Evolutionary conservation across 1,139 yeast genomes (phyloP), one percentile per base, ranked within the genome.

Genomic region (Petasospora rhodanensis): DNA sequence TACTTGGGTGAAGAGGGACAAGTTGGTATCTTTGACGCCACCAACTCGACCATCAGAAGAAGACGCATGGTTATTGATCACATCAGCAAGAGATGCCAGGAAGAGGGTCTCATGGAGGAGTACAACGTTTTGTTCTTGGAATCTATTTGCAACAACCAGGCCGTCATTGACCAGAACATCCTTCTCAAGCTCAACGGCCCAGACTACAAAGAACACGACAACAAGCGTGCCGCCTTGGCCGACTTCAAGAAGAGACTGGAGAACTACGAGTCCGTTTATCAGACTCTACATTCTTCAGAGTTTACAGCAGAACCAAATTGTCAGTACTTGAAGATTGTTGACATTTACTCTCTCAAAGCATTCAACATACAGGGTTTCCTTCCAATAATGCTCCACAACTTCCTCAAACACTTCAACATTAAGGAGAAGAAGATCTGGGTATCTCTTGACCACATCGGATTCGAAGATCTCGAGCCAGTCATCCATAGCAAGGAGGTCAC

Each of bases 21-120:
- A 14, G 93, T 84, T n/a, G 95, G 95, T 3, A 82, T 85, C 14
- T 76, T 85, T 47, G 95, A 85, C 58, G 95, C 95, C 3, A 83
- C 91, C 8, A 85, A 85, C 56, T 79, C 95, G 3, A 85, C 95
- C 2, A 70, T 74, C 31, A 66, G 66, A n/a, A 68, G 95, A 42
- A 65, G 95, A 42, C 56, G 65, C 28, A 68, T 73, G 55, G 83
- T 84, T 2, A 59, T 81, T 35, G 72, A 36, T 2, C 37, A 41
- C 22, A 35, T 49, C 18, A 29, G 28, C 19, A 22, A 20, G 11
- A 26, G 48, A 74, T 73, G 45, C 64, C 84, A 16, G 22, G n/a
- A 20, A 18, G n/a, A n/a, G 18, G 28, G 27, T 10, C 26, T 66
- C 79, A n/a, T 15, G 12, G 31, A 27, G 1, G 79, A 76, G 42